A percentile compares a stretch with the other conserved stretches of the same genome.
These are phyloP conservation scores for Penicillium glabrum DNA, from an alignment of 2,329 filamentous ascomycete species.

Conservation along the genomic window DNA sequence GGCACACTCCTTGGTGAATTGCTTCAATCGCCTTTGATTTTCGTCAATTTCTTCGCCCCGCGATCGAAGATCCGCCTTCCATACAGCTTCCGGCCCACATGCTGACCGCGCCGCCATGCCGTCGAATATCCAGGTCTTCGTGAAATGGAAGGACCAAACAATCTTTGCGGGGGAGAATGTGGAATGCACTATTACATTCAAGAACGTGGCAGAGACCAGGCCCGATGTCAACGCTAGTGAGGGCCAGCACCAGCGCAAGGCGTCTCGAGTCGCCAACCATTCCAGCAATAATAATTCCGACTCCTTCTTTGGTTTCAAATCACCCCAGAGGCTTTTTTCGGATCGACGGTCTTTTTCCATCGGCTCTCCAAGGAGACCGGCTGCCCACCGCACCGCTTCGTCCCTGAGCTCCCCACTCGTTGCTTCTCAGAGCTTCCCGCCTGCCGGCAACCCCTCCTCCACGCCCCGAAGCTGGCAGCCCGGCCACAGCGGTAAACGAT, in stretches of 20 bases:
- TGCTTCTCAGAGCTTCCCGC: conserved; percentile 44
- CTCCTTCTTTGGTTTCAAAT: conserved; percentile 40
- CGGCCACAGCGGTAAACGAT: conserved; percentile 68
- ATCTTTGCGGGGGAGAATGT: conserved; percentile 97
- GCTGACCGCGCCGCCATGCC: conserved; percentile 44
- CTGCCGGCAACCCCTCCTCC: conserved; percentile 29
- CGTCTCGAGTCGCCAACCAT: conserved; percentile 35
- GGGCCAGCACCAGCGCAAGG: conserved; percentile 36
- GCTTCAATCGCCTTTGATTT: background rate
- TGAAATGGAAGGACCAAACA: conserved; percentile 89
- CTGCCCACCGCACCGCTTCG: conserved; percentile 38
- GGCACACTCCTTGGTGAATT: conserved; percentile 14
- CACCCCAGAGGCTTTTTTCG: conserved; percentile 37
- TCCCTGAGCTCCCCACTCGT: conserved; percentile 42
- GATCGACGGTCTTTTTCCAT: conserved; percentile 37
- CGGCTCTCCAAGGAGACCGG: conserved; percentile 32
- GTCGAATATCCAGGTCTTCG: conserved; percentile 89
- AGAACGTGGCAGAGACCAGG: conserved; percentile 65
- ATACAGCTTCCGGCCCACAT: conserved; percentile 26
- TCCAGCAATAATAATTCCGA: conserved; percentile 34
- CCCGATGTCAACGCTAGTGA: conserved; percentile 32
- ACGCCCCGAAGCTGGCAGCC: conserved; percentile 34
- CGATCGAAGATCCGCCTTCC: conserved; percentile 8
- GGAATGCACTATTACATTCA: conserved; percentile 94
- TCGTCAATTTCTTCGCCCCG: background rate